A percentile compares a stretch with the other conserved stretches of the same genome.
phyloP scores from a whole-genome alignment of 2,329 filamentous ascomycete species.

The Coniochaeta prunicola region DNA sequence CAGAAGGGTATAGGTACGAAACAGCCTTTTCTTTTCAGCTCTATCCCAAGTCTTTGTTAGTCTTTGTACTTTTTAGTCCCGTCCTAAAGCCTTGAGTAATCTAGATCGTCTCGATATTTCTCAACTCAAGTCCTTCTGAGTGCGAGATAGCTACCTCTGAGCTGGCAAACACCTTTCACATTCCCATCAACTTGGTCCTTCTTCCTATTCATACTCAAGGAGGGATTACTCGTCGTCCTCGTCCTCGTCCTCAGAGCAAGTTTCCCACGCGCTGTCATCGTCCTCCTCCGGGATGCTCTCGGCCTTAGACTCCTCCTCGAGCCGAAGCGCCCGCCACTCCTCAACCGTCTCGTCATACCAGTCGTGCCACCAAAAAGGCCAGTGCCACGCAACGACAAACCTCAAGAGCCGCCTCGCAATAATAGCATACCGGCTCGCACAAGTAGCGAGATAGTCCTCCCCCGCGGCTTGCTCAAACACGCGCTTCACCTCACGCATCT shows the following conservation, averaged over 20 bases:
- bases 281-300: neutral
- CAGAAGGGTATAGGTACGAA: no score
- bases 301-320: neutral
- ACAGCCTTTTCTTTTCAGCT: no score
- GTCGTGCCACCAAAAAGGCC: neutral
- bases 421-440: neutral
- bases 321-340: neutral
- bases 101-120: no score
- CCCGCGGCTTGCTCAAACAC: neutral
- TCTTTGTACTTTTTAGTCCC: no score
- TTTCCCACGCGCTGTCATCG: neutral
- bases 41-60: no score
- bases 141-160: no score
- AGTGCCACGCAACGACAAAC: neutral
- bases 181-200: no score
- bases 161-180: no score
- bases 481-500: neutral
- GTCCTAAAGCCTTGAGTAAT: no score
- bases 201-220: neutral
- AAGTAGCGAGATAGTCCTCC: neutral
- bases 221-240: neutral
- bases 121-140: no score
- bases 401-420: neutral
- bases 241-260: neutral
- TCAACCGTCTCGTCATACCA: neutral